Base-by-base conservation (phyloP, 768 basidiomycete species). In the Psilocybe azurescens region DNA sequence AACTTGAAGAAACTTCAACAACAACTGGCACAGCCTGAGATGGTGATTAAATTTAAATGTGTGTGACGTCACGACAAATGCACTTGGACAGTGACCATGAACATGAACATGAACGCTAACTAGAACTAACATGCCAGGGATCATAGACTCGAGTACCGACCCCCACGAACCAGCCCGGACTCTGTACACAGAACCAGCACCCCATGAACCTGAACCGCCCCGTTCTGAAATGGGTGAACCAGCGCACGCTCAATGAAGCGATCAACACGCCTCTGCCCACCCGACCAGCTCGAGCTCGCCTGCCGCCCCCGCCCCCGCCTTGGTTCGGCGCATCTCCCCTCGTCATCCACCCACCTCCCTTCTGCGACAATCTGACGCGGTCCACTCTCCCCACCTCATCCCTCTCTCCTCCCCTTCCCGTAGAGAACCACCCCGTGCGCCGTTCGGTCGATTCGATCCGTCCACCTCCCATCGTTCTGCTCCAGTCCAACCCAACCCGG, bases 371-470 rank as follows among this genome's bases (percentile, higher is more conserved):
- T 64, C 78, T 89, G 56, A 81, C 86, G 3, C 83, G 88, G 50
- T 79, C 83, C 1, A 86, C 89, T 0, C 80, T 89, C 28, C 89
- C 90, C 28, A 88, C 85, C 6, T 77, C 87, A 5, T 85, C 87
- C 1, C 74, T 89, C 13, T 85, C 87, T 0, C 81, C 79, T 11
- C 67, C 78, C 1, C 63, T 75, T 29, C 44, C 65, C 47, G 68
- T 70, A 49, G 55, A 66, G 33, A 49, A 53, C 56, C 59, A 33
- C 53, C 59, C 56, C 50, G 48, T 29, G 36, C 59, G 46, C 32
- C 50, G 28, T 29, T 16, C 47, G 36, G 49, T 69, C 62, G 41
- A 72, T 60, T 56, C 70, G 63, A 44, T 63, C 24, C 64, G 61
- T 50, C 70, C 72, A 54, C 71, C 75, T 55, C 71, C 71, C 57